Evolutionary conservation across 2,329 filamentous ascomycete species (phyloP), one percentile per base, ranked within the genome.

Genomic region (Alternaria brassicicola): DNA sequence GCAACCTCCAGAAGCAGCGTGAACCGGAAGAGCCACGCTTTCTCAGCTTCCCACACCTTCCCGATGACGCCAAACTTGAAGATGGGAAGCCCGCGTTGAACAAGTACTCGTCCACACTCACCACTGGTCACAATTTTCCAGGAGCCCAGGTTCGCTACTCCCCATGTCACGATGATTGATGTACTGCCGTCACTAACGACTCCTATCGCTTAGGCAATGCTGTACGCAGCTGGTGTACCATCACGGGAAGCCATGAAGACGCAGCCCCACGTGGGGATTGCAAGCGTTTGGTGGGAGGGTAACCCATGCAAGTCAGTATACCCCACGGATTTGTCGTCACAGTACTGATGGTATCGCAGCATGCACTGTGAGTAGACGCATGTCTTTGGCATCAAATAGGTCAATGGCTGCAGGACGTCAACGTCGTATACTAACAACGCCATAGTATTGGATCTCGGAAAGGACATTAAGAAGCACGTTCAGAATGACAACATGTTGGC

Each of bases 251-350:
- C 89, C 71, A 96, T 98, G 91, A 93, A 94, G 79, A 94, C 85
- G 56, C 90, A 90, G 52, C 92, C 94, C 12, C 94, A 98, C 64
- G 91, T 98, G 25, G 94, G 94, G 57, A 87, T 97, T 72, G 90
- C 93, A 7, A 93, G 90, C 5, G 91, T 97, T 4, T 97, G 93
- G 93, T 98, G 93, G 93, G 93, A 97, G 79, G 94, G 94, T 26
- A 97, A 97, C 75, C 92, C 94, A 35, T 97, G 93, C 87, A 97
- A 97, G 89, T 91, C 78, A 80, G 88, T 84, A 30, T 41, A 55
- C 50, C 38, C 46, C 59, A 62, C 52, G 36, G 19, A 31, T 25
- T 42, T 53, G 53, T 64, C 57, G 52, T 59, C 61, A 64, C 59
- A 26, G 36, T 66, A 66, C 66, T 75, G 42, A 75, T 56, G 33